These are phyloP conservation scores for Phalaenopsis equestris DNA, from an alignment of 106 monocot species.

Conservation along the genomic window DNA sequence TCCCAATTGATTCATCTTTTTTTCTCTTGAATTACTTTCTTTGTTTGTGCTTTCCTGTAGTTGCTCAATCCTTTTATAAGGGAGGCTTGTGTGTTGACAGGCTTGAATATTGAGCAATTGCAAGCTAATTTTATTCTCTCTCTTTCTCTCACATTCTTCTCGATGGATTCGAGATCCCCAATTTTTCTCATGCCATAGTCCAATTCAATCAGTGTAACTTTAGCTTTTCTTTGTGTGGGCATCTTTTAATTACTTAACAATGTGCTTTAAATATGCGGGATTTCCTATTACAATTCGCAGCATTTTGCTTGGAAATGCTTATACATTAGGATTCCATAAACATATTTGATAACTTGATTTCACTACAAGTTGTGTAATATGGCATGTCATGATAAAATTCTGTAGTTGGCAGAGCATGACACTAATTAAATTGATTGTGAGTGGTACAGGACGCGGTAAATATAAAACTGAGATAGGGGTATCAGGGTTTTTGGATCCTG, in stretches of 20 bases:
- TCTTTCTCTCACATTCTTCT: not conserved
- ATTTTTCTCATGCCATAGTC: not conserved
- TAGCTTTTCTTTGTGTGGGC: not conserved
- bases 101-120: not conserved
- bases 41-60: not conserved
- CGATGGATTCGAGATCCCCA: not conserved
- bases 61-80: not conserved
- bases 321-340: not conserved
- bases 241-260: not conserved
- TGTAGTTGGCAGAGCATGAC: not conserved
- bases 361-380: not conserved
- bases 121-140: not conserved
- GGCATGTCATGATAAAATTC: not conserved
- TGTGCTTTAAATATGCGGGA: not conserved
- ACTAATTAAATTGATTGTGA: not conserved
- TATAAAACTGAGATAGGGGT: not conserved
- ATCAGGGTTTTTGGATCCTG: not conserved
- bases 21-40: not conserved
- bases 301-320: not conserved
- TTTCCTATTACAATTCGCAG: not conserved
- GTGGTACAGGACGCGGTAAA: not conserved
- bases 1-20: not conserved
- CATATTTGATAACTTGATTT: not conserved
- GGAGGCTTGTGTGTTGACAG: not conserved
- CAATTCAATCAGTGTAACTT: not conserved